Conservation (phyloP, 768 basidiomycete species). For the Tulasnella sp. region DNA sequence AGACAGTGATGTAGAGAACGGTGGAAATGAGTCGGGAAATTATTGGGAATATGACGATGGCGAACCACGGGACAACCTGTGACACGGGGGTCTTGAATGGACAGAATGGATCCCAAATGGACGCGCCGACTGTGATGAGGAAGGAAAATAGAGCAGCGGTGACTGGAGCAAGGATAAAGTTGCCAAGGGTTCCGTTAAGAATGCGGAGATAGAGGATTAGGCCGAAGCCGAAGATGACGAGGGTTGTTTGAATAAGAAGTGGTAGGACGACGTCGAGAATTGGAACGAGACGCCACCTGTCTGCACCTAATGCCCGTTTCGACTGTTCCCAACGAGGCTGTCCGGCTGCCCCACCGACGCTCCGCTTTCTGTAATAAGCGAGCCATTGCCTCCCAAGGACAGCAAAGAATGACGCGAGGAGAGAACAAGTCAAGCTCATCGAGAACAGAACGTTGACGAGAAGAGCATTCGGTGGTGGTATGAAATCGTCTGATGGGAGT, state of each 20-base stretch:
- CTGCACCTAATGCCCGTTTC: background rate
- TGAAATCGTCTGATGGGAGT: background rate
- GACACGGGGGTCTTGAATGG: constrained; percentile 10
- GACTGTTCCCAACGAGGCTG: background rate
- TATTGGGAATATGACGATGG: background rate
- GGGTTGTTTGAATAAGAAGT: constrained; percentile 3
- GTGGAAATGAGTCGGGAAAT: background rate
- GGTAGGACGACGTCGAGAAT: constrained; percentile 3
- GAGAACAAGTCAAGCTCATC: constrained; percentile 1
- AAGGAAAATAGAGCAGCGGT: background rate
- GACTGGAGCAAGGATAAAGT: background rate
- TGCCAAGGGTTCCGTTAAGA: background rate
- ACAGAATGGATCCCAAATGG: background rate
- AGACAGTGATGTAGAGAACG: background rate
- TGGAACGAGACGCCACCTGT: background rate
- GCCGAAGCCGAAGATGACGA: constrained; percentile 9
- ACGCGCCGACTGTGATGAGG: background rate
- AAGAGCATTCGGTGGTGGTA: background rate
- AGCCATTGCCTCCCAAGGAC: constrained; percentile 18
- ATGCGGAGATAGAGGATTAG: constrained; percentile 1
- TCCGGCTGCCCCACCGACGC: background rate
- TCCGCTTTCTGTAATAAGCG: constrained; percentile 3
- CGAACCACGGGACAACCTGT: background rate
- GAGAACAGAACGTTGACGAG: constrained; percentile 1
- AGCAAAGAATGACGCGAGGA: constrained; percentile 1